These are phyloP conservation scores for Entomortierella lignicola DNA, from an alignment of 192 early-diverging fungal species.

Conservation along the genomic window DNA sequence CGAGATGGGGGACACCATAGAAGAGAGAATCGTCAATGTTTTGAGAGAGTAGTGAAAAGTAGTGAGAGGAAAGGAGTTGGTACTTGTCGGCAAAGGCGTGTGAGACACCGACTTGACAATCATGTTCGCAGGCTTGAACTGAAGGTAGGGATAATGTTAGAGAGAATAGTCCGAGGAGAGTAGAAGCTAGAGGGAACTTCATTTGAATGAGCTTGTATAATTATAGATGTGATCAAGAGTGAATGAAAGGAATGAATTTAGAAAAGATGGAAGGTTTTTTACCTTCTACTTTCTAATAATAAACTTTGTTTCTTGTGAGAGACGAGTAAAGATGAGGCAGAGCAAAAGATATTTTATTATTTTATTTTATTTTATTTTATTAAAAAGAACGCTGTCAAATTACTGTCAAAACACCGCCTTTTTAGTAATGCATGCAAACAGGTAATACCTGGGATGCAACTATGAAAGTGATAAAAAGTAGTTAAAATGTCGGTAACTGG, in stretches of 20 bases:
- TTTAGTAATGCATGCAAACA: too few relatives aligned
- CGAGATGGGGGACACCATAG: slow-evolving; percentile 13
- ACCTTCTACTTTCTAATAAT: too few relatives aligned
- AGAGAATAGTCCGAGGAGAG: not conserved
- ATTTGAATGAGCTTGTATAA: not conserved
- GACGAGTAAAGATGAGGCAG: not conserved
- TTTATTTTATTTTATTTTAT: too few relatives aligned
- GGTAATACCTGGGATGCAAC: too few relatives aligned
- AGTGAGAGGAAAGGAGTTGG: slow-evolving; percentile 30
- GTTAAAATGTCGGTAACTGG: too few relatives aligned
- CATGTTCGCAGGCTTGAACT: slow-evolving; percentile 55
- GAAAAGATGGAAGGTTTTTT: not conserved
- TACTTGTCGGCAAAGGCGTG: slow-evolving; percentile 59
- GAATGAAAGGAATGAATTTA: not conserved
- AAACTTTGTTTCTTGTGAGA: too few relatives aligned
- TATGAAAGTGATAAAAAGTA: too few relatives aligned
- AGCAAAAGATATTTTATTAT: not conserved
- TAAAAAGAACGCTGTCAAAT: too few relatives aligned
- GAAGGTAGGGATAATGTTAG: slow-evolving; percentile 4
- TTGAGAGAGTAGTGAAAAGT: slow-evolving; percentile 27
- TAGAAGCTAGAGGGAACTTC: slow-evolving; percentile 1
- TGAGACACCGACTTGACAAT: slow-evolving; percentile 59
- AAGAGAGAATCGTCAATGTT: slow-evolving; percentile 24
- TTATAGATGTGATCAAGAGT: not conserved
- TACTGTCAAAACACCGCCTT: too few relatives aligned